A percentile compares a stretch with the other conserved stretches of the same genome.
Evolutionary conservation across 352 stramenopile species (phyloP).

Genomic region (Globisporangium cylindrosporum): DNA sequence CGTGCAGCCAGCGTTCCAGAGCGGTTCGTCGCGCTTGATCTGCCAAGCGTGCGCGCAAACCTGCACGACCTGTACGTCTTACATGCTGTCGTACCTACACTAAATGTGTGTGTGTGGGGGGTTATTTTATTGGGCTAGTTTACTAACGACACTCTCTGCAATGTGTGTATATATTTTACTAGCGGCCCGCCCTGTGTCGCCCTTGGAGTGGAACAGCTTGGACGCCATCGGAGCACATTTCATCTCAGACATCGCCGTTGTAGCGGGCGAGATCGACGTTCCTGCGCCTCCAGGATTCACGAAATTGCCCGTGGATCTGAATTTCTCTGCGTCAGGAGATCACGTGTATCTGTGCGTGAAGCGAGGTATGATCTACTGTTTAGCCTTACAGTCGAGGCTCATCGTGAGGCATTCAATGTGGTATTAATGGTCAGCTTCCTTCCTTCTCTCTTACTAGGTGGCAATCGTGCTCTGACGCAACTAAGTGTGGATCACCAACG

Average conservation of each 20-base stretch:
- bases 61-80: constrained; percentile 51
- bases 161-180: background rate
- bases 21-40: constrained; percentile 29
- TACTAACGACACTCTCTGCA: background rate
- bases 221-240: constrained; percentile 35
- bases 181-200: constrained; percentile 42
- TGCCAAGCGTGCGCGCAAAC: constrained; percentile 63
- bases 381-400: background rate
- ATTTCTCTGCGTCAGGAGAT: constrained; percentile 55
- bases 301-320: constrained; percentile 56
- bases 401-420: background rate
- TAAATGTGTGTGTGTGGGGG: background rate
- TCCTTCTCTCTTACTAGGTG: background rate
- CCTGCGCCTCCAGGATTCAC: constrained; percentile 46
- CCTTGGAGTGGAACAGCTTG: constrained; percentile 42
- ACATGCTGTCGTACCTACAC: background rate
- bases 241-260: constrained; percentile 58
- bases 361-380: constrained; percentile 25
- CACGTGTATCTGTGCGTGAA: constrained; percentile 77
- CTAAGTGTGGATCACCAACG: constrained; percentile 18
- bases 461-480: constrained; percentile 34
- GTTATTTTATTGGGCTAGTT: background rate
- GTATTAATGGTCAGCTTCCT: background rate
- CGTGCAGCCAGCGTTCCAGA: constrained; percentile 55
- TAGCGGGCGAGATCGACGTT: constrained; percentile 57